These are phyloP conservation scores for Amoebophrya sp. DNA, from an alignment of 169 alveolate genomes.

Conservation along the genomic window DNA sequence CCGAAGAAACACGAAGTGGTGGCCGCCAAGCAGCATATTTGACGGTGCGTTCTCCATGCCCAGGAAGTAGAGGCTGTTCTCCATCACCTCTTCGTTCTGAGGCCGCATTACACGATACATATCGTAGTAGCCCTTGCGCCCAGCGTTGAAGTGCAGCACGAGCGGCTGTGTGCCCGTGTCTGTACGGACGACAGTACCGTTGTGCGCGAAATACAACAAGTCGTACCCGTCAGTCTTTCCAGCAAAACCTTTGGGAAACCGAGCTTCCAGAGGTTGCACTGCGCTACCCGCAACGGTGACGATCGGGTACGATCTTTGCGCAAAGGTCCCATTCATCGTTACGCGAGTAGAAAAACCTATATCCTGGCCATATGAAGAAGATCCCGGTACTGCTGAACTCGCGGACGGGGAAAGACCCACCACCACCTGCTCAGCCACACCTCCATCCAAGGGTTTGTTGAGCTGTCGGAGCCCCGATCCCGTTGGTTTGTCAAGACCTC, in stretches of 20 bases:
- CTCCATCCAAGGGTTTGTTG: too few species aligned
- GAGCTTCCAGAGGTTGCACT: not conserved
- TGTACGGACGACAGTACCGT: not conserved
- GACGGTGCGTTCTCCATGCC: not conserved
- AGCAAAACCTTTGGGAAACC: not conserved
- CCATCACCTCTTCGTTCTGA: not conserved
- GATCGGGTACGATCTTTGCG: too few species aligned
- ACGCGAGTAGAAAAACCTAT: too few species aligned
- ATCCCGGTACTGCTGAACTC: too few species aligned
- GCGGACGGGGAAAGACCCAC: too few species aligned
- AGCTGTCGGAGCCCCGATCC: too few species aligned
- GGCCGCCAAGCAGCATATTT: not conserved
- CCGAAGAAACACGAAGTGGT: not conserved
- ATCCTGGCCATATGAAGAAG: too few species aligned
- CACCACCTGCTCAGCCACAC: too few species aligned
- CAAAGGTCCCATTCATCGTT: too few species aligned
- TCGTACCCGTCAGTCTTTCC: not conserved
- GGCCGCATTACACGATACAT: not conserved
- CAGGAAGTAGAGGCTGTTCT: not conserved
- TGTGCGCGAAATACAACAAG: not conserved
- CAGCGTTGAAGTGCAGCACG: not conserved
- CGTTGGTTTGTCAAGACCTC: too few species aligned
- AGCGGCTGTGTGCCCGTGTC: not conserved
- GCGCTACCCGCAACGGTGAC: not conserved
- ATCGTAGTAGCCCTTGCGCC: not conserved